These are phyloP conservation scores for Lathyrus sativus DNA, from an alignment of 306 rosid species.

Conservation along the genomic window DNA sequence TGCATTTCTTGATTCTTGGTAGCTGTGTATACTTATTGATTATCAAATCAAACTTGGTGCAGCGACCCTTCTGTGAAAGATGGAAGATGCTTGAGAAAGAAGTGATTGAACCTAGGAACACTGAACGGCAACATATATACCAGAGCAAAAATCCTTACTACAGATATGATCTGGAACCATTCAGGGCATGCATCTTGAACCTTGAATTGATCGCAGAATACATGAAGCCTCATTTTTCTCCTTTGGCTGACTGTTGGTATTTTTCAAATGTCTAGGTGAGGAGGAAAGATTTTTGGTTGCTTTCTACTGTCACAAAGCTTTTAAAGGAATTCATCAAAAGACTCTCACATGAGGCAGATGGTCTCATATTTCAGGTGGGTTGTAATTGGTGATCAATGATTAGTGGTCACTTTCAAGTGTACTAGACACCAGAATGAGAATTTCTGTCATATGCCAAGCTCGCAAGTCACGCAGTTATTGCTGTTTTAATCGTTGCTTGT, in stretches of 20 bases:
- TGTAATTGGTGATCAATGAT: slow-evolving; percentile 24
- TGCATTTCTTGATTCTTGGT: neutral
- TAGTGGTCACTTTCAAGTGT: slow-evolving; percentile 31
- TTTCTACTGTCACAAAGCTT: slow-evolving; percentile 86
- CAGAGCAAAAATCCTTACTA: slow-evolving; percentile 77
- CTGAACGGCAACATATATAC: slow-evolving; percentile 67
- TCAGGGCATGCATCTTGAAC: slow-evolving; percentile 68
- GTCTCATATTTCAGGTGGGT: slow-evolving; percentile 96
- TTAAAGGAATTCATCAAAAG: slow-evolving; percentile 87
- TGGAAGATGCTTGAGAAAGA: slow-evolving; percentile 99
- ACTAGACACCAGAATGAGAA: slow-evolving; percentile 15
- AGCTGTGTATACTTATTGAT: slow-evolving; percentile 34
- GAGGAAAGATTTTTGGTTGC: slow-evolving; percentile 99
- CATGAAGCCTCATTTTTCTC: slow-evolving; percentile 29
- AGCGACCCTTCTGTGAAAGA: slow-evolving; percentile 97
- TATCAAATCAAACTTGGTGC: slow-evolving; percentile 47
- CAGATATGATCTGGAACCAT: slow-evolving; percentile 97
- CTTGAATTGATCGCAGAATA: slow-evolving; percentile 27
- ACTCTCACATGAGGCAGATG: slow-evolving; percentile 98
- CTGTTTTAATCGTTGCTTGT: neutral
- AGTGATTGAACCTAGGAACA: slow-evolving; percentile 95
- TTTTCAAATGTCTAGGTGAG: slow-evolving; percentile 72
- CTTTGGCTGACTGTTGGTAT: slow-evolving; percentile 38
- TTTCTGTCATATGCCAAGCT: slow-evolving; percentile 28
- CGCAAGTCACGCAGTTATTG: neutral